Conservation (phyloP, 306 rosid species). For the Lathyrus aphaca region DNA sequence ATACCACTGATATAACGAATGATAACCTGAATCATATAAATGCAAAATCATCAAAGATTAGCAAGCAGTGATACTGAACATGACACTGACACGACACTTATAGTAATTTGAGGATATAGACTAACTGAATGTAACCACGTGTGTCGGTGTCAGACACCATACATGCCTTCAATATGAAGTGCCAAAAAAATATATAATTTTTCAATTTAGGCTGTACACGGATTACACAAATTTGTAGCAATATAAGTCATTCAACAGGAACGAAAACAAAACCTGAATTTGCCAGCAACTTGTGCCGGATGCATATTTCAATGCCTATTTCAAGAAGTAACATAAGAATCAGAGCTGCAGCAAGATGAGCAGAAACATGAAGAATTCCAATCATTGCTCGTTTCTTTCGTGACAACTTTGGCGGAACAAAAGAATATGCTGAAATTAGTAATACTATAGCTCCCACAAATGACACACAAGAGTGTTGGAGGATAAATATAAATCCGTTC, state of each 20-base stretch:
- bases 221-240: not conserved
- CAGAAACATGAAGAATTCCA: slow-evolving; percentile 90
- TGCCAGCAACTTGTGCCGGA: slow-evolving; percentile 80
- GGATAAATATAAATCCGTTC: slow-evolving; percentile 75
- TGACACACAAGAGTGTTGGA: slow-evolving; percentile 72
- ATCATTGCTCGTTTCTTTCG: slow-evolving; percentile 75
- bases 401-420: slow-evolving; percentile 87
- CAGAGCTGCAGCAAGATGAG: slow-evolving; percentile 85
- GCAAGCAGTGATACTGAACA: not conserved
- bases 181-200: not conserved
- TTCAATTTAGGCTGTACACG: not conserved
- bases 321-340: slow-evolving; percentile 94
- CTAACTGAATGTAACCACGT: no score
- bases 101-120: no score
- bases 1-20: slow-evolving; percentile 91
- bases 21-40: slow-evolving; percentile 68
- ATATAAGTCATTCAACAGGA: slow-evolving; percentile 33
- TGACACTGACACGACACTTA: no score
- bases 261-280: slow-evolving; percentile 70
- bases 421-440: slow-evolving; percentile 68
- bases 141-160: no score
- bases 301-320: slow-evolving; percentile 84
- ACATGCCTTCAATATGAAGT: no score
- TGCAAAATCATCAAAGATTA: not conserved
- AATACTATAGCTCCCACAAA: slow-evolving; percentile 71